Evolutionary conservation across 768 basidiomycete species (phyloP), one percentile per base, ranked within the genome.

Genomic region (Pseudohyphozyma bogoriensis): DNA sequence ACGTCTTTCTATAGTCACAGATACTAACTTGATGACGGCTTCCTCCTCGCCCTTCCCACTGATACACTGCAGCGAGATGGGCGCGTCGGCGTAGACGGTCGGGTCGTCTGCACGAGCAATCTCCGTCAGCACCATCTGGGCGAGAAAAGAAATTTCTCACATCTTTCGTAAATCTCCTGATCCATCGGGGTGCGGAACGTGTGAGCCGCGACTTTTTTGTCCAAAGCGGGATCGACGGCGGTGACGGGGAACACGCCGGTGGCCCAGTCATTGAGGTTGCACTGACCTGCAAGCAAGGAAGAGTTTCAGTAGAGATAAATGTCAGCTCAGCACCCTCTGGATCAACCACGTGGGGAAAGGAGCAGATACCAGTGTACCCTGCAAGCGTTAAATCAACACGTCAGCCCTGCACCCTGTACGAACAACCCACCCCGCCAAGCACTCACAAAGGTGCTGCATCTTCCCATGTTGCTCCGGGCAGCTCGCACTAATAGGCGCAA

Each of bases 11-110:
- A 42, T 8, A 42, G 40, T 8, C 16, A 20, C 12, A 15, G 47
- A 32, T 11, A 15, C 47, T 28, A 29, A 50, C 47, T 31, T 29
- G 20, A 51, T 36, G 32, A 86, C 79, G 0, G 82, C 86, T 67
- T 88, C 86, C 67, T 88, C 87, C 67, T 87, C 86, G 59, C 82
- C 74, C 8, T 83, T 84, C 46, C 82, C 77, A 4, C 83, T 85
- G 12, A 86, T 77, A 11, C 87, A 70, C 71, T 88, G 86, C 33
- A 88, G 70, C 9, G 76, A 73, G 22, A 87, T 75, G 0, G 86
- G 86, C 0, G 81, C 82, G 58, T 81, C 78, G 57, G 71, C 72
- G 71, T 79, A 85, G 0, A 70, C 75, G 24, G 76, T 73, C 0
- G 85, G 83, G 26, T 82, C 47, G 47, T 49, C 47, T 49, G 47